These are phyloP conservation scores for Sarocladiaceae sp. DNA, from an alignment of 2,329 filamentous ascomycete genomes.

Conservation along the genomic window DNA sequence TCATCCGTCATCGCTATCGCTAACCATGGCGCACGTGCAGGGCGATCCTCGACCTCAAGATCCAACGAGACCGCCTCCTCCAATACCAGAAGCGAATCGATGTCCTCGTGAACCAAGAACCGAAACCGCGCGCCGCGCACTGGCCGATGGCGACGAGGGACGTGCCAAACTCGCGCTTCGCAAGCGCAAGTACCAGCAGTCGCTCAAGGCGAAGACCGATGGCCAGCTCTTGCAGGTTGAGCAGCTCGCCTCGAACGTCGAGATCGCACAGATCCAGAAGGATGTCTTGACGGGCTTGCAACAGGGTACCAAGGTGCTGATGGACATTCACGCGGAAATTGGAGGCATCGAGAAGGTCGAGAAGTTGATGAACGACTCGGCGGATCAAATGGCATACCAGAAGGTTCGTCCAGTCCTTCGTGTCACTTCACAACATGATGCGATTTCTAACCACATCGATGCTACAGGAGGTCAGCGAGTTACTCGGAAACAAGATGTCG, in stretches of 20 bases:
- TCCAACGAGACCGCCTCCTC: conserved; percentile 93
- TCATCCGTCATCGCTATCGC: not conserved
- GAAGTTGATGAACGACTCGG: conserved; percentile 89
- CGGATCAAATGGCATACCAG: conserved; percentile 89
- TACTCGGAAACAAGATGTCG: conserved; percentile 83
- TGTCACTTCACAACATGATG: not conserved
- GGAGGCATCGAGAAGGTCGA: conserved; percentile 90
- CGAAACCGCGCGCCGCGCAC: conserved; percentile 76
- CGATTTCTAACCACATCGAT: not conserved
- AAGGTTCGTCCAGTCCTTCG: conserved; percentile 48
- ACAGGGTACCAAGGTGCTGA: conserved; percentile 84
- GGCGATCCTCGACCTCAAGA: conserved; percentile 96
- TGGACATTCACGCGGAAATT: conserved; percentile 94
- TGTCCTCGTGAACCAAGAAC: conserved; percentile 84
- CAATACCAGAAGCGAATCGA: conserved; percentile 92
- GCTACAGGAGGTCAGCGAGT: conserved; percentile 79
- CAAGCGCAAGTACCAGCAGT: conserved; percentile 95
- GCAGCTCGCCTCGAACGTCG: conserved; percentile 80
- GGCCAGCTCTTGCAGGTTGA: conserved; percentile 91
- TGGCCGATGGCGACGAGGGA: conserved; percentile 73
- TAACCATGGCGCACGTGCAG: conserved; percentile 38
- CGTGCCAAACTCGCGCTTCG: conserved; percentile 83
- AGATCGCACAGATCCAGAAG: conserved; percentile 96
- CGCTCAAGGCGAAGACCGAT: conserved; percentile 83
- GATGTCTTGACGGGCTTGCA: conserved; percentile 90